Evolutionary conservation across 176 grass and related monocot species (phyloP).

Genomic region (Ananas comosus): DNA sequence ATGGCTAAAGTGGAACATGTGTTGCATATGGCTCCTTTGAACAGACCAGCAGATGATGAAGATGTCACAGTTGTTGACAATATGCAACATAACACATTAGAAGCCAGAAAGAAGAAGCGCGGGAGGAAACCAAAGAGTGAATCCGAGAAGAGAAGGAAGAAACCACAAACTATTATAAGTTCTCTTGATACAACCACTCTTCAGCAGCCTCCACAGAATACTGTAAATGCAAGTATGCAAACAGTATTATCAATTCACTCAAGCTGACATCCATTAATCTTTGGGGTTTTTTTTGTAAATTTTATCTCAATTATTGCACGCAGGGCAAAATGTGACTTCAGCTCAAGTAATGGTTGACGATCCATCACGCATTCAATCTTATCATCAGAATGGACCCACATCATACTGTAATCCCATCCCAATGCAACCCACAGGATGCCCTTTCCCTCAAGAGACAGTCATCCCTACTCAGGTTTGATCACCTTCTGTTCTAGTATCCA

Average conservation of each 20-base stretch:
- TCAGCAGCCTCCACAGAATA: conserved; percentile 10
- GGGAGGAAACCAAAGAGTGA: conserved; percentile 22
- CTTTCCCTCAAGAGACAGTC: conserved; percentile 33
- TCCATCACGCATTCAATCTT: conserved; percentile 19
- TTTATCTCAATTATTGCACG: neutral
- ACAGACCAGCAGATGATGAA: conserved; percentile 28
- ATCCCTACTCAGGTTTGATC: conserved; percentile 25
- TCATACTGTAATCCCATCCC: conserved; percentile 23
- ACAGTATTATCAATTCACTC: conserved; percentile 4
- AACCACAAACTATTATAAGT: conserved; percentile 11
- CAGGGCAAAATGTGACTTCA: conserved; percentile 19
- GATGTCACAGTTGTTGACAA: conserved; percentile 14
- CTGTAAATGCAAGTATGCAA: conserved; percentile 31
- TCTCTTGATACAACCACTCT: conserved; percentile 1
- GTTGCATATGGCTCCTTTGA: conserved; percentile 24
- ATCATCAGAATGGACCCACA: conserved; percentile 15
- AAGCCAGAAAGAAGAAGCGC: conserved; percentile 22
- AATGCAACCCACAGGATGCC: conserved; percentile 25
- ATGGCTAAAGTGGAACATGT: conserved; percentile 34
- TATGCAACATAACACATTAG: conserved; percentile 3
- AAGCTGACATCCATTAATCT: neutral
- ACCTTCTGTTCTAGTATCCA: conserved; percentile 2
- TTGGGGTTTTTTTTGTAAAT: neutral
- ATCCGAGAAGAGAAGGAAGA: conserved; percentile 20
- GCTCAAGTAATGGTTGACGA: conserved; percentile 19